Percentiles rank a stretch among this genome's conserved stretches.
Conservation (phyloP, 306 rosid species). For the Biancaea sappan region DNA sequence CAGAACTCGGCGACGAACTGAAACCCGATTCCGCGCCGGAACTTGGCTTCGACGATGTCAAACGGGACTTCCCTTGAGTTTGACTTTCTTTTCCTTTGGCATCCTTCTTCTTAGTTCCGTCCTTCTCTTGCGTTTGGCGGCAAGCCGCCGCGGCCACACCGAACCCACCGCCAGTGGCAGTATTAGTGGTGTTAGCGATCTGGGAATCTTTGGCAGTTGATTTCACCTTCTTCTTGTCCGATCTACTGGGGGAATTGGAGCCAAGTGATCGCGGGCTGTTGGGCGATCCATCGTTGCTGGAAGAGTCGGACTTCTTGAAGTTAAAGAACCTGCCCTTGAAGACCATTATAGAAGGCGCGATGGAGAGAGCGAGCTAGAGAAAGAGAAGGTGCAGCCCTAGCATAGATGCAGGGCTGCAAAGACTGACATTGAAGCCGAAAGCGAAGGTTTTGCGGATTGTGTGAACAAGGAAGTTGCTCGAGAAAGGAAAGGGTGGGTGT, state of each 20-base stretch:
- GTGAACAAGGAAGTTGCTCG: background rate
- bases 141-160: background rate
- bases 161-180: background rate
- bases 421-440: slow-evolving; percentile 42
- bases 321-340: slow-evolving; percentile 96
- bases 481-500: background rate
- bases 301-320: slow-evolving; percentile 83
- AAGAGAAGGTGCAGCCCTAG: slow-evolving; percentile 45
- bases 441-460: background rate
- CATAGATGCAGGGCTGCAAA: slow-evolving; percentile 49
- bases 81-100: slow-evolving; percentile 50
- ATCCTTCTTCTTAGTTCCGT: slow-evolving; percentile 60
- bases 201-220: slow-evolving; percentile 48
- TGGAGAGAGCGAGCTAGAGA: background rate
- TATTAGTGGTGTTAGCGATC: background rate
- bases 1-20: slow-evolving; percentile 29
- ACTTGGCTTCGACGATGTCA: slow-evolving; percentile 32
- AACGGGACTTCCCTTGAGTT: slow-evolving; percentile 32
- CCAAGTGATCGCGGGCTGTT: slow-evolving; percentile 67
- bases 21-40: slow-evolving; percentile 18
- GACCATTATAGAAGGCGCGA: slow-evolving; percentile 55
- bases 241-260: slow-evolving; percentile 79
- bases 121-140: slow-evolving; percentile 52
- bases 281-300: slow-evolving; percentile 79
- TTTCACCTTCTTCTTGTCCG: slow-evolving; percentile 87